Evolutionary conservation across 495 filamentous ascomycete species (phyloP).

Genomic region (Penicillium soppii): DNA sequence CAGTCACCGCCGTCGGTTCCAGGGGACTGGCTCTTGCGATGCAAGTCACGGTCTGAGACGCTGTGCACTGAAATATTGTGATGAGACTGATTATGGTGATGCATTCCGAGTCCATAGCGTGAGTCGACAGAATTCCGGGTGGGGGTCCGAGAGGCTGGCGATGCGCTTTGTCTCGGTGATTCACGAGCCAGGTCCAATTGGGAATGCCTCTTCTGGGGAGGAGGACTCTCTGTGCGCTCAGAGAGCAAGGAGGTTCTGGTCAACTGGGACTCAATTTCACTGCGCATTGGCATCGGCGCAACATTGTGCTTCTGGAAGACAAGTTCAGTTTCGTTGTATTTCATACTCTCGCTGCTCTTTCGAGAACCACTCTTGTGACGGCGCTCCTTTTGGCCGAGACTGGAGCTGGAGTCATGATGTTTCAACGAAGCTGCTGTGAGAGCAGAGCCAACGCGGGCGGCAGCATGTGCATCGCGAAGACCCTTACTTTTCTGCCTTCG

Average conservation of each 20-base stretch:
- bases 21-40: constrained; percentile 39
- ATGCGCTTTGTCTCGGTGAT: constrained; percentile 48
- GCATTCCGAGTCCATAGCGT: constrained; percentile 50
- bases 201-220: constrained; percentile 30
- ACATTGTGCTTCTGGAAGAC: constrained; percentile 60
- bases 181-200: constrained; percentile 56
- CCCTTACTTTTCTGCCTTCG: constrained; percentile 60
- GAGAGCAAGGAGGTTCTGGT: constrained; percentile 89
- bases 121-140: constrained; percentile 50
- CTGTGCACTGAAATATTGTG: constrained; percentile 53
- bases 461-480: constrained; percentile 56
- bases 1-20: constrained; percentile 48
- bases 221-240: constrained; percentile 66
- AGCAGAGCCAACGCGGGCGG: constrained; percentile 52
- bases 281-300: constrained; percentile 83
- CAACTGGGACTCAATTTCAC: constrained; percentile 80
- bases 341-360: constrained; percentile 55
- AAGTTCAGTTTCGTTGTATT: constrained; percentile 58
- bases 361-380: constrained; percentile 26
- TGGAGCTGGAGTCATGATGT: constrained; percentile 64
- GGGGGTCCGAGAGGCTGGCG: constrained; percentile 55
- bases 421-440: constrained; percentile 64
- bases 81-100: constrained; percentile 60
- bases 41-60: constrained; percentile 50
- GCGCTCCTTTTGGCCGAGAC: constrained; percentile 51